These are phyloP conservation scores for Cyberlindnera misumaiensis DNA, from an alignment of 805 yeast species.

Conservation along the genomic window DNA sequence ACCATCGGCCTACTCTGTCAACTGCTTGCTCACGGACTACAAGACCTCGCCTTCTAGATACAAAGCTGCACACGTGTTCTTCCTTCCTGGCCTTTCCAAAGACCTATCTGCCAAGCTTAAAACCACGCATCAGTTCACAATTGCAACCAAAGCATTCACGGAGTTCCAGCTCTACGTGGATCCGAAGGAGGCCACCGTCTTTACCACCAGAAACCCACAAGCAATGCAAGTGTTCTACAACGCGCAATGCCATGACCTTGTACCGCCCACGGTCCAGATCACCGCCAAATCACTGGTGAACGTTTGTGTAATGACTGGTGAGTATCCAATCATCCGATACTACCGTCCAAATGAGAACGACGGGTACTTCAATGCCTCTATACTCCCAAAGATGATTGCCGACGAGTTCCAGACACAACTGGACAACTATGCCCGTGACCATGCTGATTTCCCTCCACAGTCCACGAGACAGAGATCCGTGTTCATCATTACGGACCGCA, in stretches of 20 bases:
- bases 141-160: slow-evolving; percentile 26
- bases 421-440: slow-evolving; percentile 66
- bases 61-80: slow-evolving; percentile 63
- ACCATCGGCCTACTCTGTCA: slow-evolving; percentile 59
- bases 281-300: slow-evolving; percentile 64
- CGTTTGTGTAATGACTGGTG: slow-evolving; percentile 74
- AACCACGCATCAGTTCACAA: slow-evolving; percentile 24
- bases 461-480: slow-evolving; percentile 62
- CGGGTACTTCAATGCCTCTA: slow-evolving; percentile 44
- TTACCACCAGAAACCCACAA: slow-evolving; percentile 54
- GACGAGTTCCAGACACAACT: slow-evolving; percentile 59
- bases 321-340: slow-evolving; percentile 80
- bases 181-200: slow-evolving; percentile 68
- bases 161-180: slow-evolving; percentile 43
- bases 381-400: slow-evolving; percentile 67
- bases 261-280: slow-evolving; percentile 46
- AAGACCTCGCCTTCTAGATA: slow-evolving; percentile 62
- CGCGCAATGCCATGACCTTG: slow-evolving; percentile 52
- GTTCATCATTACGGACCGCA: slow-evolving; percentile 72
- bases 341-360: slow-evolving; percentile 47
- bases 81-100: slow-evolving; percentile 52
- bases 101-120: slow-evolving; percentile 25
- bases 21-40: slow-evolving; percentile 75
- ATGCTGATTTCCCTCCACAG: slow-evolving; percentile 58
- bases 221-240: slow-evolving; percentile 73